A percentile compares a stretch with the other conserved stretches of the same genome.
phyloP scores from a whole-genome alignment of 495 filamentous ascomycete species.

The Pyronema domesticum region DNA sequence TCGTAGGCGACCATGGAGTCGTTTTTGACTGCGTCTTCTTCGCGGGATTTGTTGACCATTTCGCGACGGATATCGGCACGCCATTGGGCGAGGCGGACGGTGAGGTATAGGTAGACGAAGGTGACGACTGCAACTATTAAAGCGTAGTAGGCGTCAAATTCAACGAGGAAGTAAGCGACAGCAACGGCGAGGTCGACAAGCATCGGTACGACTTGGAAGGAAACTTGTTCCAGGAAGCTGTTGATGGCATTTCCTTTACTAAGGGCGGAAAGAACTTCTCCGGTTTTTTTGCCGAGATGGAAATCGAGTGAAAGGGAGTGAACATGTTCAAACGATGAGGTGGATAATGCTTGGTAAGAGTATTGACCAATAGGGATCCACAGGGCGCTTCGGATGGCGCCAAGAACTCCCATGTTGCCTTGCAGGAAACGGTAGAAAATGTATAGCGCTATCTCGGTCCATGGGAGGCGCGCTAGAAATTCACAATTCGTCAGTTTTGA shows the following conservation, averaged over 20 bases:
- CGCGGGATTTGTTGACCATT: constrained; percentile 84
- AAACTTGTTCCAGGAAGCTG: constrained; percentile 85
- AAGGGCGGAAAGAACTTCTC: constrained; percentile 82
- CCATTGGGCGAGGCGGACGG: constrained; percentile 88
- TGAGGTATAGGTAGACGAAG: constrained; percentile 92
- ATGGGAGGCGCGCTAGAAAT: constrained; percentile 37
- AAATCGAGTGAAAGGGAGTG: constrained; percentile 90
- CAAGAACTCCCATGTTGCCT: constrained; percentile 69
- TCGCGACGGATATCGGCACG: constrained; percentile 72
- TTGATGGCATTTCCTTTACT: constrained; percentile 96
- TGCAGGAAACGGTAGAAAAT: constrained; percentile 72
- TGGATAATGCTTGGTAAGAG: constrained; percentile 84
- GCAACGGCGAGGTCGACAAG: constrained; percentile 76
- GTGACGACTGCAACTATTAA: constrained; percentile 77
- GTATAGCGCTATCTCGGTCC: constrained; percentile 56
- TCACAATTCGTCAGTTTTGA: not conserved
- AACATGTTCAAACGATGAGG: constrained; percentile 91
- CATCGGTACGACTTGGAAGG: constrained; percentile 91
- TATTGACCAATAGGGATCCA: constrained; percentile 97
- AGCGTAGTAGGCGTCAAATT: constrained; percentile 79
- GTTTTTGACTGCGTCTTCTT: constrained; percentile 95
- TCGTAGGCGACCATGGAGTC: constrained; percentile 97
- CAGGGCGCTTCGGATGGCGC: constrained; percentile 58
- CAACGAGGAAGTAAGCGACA: constrained; percentile 63
- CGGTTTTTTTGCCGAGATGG: constrained; percentile 89